Conservation (phyloP, 2,329 filamentous ascomycete genomes). For the Clonostachys byssicola region DNA sequence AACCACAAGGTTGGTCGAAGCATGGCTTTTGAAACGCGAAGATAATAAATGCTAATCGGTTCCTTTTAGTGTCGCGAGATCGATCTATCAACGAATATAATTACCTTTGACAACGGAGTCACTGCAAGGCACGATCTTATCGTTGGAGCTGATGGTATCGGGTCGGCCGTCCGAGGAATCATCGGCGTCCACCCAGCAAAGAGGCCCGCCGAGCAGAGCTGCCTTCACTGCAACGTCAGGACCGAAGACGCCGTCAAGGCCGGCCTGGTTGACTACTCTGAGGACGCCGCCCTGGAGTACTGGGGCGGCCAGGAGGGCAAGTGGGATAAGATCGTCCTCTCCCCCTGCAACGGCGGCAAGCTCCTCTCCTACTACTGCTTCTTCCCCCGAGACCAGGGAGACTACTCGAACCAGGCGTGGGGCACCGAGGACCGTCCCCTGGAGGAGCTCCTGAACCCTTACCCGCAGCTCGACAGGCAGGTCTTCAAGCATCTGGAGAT, state of each 20-base stretch:
- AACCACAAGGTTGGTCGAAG: conserved; percentile 44
- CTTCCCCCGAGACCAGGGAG: conserved; percentile 51
- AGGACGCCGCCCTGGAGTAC: conserved; percentile 60
- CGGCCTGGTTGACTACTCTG: conserved; percentile 59
- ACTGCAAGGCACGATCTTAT: conserved; percentile 52
- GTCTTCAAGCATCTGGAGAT: conserved; percentile 55
- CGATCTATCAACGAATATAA: conserved; percentile 40
- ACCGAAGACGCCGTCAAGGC: conserved; percentile 55
- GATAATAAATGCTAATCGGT: not conserved
- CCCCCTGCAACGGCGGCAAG: conserved; percentile 62
- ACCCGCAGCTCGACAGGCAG: conserved; percentile 53
- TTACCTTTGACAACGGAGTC: conserved; percentile 49
- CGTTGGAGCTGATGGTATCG: conserved; percentile 64
- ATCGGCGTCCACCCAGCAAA: conserved; percentile 60
- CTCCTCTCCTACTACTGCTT: conserved; percentile 69
- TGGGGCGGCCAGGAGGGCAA: conserved; percentile 63
- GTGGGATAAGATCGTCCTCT: conserved; percentile 68
- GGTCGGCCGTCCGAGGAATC: conserved; percentile 57
- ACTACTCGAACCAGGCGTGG: conserved; percentile 60
- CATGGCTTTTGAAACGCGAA: not conserved
- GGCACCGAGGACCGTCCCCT: conserved; percentile 44
- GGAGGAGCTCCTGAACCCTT: conserved; percentile 57
- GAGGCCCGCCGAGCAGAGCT: conserved; percentile 55
- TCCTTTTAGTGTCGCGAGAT: conserved; percentile 39
- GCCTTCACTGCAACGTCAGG: conserved; percentile 60